phyloP scores from a whole-genome alignment of 805 yeast species.

The Starmerella apis region DNA sequence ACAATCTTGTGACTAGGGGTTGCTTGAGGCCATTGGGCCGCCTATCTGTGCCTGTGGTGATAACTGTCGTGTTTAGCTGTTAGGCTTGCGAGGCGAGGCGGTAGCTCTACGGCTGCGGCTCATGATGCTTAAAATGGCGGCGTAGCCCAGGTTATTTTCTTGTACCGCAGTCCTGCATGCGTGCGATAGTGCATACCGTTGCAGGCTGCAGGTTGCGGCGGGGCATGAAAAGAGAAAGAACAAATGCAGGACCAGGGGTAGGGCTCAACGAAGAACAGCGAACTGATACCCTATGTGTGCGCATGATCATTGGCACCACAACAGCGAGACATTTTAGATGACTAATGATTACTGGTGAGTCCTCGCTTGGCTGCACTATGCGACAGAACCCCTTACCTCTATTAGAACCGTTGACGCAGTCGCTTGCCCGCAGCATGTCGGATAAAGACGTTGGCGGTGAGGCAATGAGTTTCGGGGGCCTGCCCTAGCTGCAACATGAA shows the following conservation, averaged over 20 bases:
- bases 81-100: background rate
- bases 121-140: background rate
- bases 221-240: background rate
- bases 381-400: background rate
- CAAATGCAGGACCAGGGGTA: background rate
- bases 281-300: background rate
- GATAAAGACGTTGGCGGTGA: background rate
- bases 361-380: conserved; percentile 7
- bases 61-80: too few relatives aligned
- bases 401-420: background rate
- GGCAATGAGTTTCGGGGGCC: background rate
- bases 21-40: too few relatives aligned
- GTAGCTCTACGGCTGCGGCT: background rate
- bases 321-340: background rate
- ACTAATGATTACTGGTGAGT: background rate
- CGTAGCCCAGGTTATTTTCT: background rate
- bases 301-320: conserved; percentile 6
- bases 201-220: conserved; percentile 8
- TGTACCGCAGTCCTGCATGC: background rate
- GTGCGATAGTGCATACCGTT: conserved; percentile 7
- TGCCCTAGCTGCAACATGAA: too few relatives aligned
- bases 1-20: too few relatives aligned
- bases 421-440: background rate
- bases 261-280: background rate
- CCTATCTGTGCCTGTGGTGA: too few relatives aligned